These are phyloP conservation scores for Rhodotorula kratochvilovae DNA, from an alignment of 768 basidiomycete genomes.

Conservation along the genomic window DNA sequence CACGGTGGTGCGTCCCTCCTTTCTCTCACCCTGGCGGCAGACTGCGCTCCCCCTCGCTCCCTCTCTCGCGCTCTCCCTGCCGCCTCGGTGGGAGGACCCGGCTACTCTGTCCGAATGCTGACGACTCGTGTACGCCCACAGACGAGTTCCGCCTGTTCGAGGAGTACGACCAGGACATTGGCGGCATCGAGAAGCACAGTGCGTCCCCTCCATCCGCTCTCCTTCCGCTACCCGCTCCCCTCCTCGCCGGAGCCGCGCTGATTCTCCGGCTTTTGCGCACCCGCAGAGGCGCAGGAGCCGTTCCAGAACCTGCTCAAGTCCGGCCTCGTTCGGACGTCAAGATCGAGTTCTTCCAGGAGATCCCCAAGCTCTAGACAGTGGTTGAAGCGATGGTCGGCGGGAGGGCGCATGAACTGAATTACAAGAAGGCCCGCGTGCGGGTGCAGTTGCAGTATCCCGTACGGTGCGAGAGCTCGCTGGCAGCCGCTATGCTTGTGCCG, in stretches of 20 bases:
- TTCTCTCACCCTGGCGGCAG: too few relatives aligned
- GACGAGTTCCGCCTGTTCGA: conserved; percentile 26
- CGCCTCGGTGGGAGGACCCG: background rate
- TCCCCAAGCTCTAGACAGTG: background rate
- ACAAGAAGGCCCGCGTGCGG: too few relatives aligned
- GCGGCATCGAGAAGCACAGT: conserved; percentile 34
- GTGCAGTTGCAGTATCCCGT: too few relatives aligned
- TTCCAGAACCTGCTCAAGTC: conserved; percentile 31
- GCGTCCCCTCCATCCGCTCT: background rate
- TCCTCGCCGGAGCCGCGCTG: too few relatives aligned
- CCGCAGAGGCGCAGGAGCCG: conserved; percentile 17
- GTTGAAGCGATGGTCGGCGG: too few relatives aligned
- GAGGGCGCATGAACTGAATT: too few relatives aligned
- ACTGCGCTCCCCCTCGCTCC: background rate
- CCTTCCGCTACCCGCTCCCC: background rate
- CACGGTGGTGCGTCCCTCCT: conserved; percentile 9
- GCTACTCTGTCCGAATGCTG: background rate
- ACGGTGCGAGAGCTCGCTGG: too few relatives aligned
- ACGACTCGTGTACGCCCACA: background rate
- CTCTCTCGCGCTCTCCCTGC: background rate
- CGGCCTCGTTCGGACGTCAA: conserved; percentile 12
- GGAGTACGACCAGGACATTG: conserved; percentile 26
- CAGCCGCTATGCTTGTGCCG: too few relatives aligned
- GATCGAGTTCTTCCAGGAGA: conserved; percentile 21
- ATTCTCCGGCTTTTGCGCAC: too few relatives aligned